These are phyloP conservation scores for Solanum pennellii DNA, from an alignment of 257 asterid genomes.

Conservation along the genomic window DNA sequence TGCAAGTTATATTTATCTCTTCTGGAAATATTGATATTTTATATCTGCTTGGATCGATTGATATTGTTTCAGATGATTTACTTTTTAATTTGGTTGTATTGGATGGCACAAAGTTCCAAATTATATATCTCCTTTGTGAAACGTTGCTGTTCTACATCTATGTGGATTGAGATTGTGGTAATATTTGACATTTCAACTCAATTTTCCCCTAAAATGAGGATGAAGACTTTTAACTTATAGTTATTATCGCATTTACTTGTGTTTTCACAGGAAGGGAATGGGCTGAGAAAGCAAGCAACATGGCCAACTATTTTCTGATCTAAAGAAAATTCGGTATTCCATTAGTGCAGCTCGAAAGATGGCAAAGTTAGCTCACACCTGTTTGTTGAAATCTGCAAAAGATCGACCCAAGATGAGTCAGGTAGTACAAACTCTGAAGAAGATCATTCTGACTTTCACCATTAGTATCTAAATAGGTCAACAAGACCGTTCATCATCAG, in stretches of 20 bases:
- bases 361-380: conserved; percentile 63
- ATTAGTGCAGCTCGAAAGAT: conserved; percentile 44
- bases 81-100: not conserved
- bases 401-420: conserved; percentile 82
- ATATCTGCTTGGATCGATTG: not conserved
- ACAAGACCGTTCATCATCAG: too few species aligned
- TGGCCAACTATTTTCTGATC: not conserved
- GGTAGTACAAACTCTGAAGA: conserved; percentile 60
- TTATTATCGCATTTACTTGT: not conserved
- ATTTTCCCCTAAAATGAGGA: not conserved
- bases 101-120: not conserved
- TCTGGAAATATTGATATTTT: not conserved
- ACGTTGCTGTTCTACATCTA: not conserved
- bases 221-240: not conserved
- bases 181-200: not conserved
- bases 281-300: not conserved
- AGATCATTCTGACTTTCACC: conserved; percentile 20
- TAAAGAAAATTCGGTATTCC: conserved; percentile 23
- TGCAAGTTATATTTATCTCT: not conserved
- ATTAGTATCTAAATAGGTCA: too few species aligned
- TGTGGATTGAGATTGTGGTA: not conserved
- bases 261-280: not conserved
- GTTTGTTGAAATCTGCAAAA: conserved; percentile 55
- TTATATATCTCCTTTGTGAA: not conserved
- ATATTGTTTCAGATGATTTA: not conserved